Conservation (phyloP, 2,329 filamentous ascomycete species). For the Stagonosporopsis rhizophila region DNA sequence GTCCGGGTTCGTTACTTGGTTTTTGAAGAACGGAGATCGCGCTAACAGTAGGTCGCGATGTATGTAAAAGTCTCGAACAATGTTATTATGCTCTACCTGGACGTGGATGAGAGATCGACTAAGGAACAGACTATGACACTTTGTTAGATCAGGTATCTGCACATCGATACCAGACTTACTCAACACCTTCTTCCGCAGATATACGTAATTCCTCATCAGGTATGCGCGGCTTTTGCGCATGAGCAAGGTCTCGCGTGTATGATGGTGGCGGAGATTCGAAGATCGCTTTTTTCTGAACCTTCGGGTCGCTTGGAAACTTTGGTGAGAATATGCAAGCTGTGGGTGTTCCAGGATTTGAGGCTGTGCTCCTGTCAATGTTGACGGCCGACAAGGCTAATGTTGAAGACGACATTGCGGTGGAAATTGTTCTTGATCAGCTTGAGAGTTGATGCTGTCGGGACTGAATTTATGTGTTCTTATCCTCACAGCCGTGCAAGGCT, state of each 20-base stretch:
- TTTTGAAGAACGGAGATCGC: not conserved
- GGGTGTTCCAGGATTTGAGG: not conserved
- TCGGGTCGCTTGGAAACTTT: not conserved
- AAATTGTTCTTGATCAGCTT: no score
- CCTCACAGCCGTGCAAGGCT: not conserved
- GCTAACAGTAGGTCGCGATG: not conserved
- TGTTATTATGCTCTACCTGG: not conserved
- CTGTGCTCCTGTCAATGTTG: not conserved
- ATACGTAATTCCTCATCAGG: not conserved
- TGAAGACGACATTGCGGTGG: not conserved
- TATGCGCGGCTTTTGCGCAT: not conserved
- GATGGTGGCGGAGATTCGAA: not conserved
- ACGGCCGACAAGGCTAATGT: not conserved
- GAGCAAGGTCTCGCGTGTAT: not conserved
- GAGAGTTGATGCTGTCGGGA: not conserved
- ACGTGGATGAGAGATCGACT: not conserved
- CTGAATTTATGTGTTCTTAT: not conserved
- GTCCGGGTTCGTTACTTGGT: not conserved
- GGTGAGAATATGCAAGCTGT: not conserved
- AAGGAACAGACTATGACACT: not conserved
- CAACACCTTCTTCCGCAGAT: not conserved
- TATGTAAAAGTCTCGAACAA: not conserved
- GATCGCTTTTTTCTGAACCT: not conserved
- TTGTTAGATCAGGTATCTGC: not conserved
- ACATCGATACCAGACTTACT: not conserved